Base-by-base conservation (phyloP, 257 asterid species). In the Plantago ovata region DNA sequence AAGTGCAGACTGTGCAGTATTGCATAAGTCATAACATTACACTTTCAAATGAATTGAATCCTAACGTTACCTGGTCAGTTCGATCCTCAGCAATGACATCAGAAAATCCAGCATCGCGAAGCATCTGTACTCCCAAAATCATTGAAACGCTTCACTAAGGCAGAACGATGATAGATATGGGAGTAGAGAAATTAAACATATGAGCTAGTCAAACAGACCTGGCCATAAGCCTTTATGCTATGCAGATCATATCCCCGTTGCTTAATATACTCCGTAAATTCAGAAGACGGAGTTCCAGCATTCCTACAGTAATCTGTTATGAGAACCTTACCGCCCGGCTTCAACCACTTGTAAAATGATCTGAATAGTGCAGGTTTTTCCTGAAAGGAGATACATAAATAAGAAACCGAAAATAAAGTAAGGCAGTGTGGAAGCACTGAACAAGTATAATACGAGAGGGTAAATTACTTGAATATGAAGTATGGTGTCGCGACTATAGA, bases 311-410 rank as follows among this genome's bases (percentile, higher is more conserved):
- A 93, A 75, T 93, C 99, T 44, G 84, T 86, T 24, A 84, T 86
- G 33, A 93, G 94, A 51, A 93, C 86, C 72, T 74, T 89, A 64
- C 99, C 99, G 43, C 99, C 97, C 1, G 99, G 99, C 78, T 87
- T 89, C 77, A 93, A 77, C 99, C 99, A 93, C 78, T 83, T 83
- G 94, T 86, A 79, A 84, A 93, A 93, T 10, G 86, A 82, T 69
- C 78, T 82, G 81, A 93, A 93, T 12, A 93, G 61, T 38, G 96
- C 80, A 36, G 94, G 95, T 64, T 93, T 93, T 81, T 93, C 99
- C 99, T 93, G 60, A 49, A 70, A 53, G 61, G 8, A 56, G 8
- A 55, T 13, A 5, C 14, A 15, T 45, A 28, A 10, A 20, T 38
- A 13, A 8, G 45, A 7, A 36, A 9, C 14, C 32, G 28, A n/a